phyloP scores from a whole-genome alignment of 805 yeast species.

The Yamadazyma sp. region DNA sequence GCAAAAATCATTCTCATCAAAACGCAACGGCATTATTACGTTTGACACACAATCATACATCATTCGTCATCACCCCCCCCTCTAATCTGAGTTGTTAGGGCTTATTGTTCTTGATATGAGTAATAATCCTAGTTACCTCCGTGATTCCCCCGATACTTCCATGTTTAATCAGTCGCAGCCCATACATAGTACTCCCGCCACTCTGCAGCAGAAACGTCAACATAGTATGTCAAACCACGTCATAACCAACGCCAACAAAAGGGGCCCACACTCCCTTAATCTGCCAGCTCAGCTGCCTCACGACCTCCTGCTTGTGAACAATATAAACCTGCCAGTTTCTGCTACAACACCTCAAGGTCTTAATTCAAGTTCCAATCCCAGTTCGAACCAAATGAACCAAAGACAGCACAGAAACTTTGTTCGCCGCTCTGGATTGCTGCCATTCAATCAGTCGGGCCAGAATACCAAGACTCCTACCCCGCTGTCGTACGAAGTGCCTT shows the following conservation, averaged over 20 bases:
- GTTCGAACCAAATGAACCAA: no score
- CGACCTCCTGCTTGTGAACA: conserved; percentile 1
- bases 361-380: no score
- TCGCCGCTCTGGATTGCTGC: conserved; percentile 11
- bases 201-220: conserved; percentile 39
- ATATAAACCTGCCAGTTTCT: background rate
- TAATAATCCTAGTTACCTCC: conserved; percentile 19
- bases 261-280: conserved; percentile 24
- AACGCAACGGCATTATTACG: conserved; percentile 1
- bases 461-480: conserved; percentile 40
- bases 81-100: conserved; percentile 1
- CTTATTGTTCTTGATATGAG: conserved; percentile 12
- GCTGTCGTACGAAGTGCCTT: conserved; percentile 41
- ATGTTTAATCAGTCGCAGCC: background rate
- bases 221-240: conserved; percentile 36
- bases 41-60: no score
- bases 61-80: background rate
- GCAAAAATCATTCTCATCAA: conserved; percentile 1
- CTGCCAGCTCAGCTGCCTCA: conserved; percentile 6
- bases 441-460: background rate
- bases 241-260: conserved; percentile 33
- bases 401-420: conserved; percentile 11
- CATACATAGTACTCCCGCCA: conserved; percentile 3
- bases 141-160: conserved; percentile 1
- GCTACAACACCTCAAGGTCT: no score